Percentiles rank a stretch among this genome's conserved stretches.
Conservation (phyloP, 257 asterid genomes). For the Knoxia roxburghii region DNA sequence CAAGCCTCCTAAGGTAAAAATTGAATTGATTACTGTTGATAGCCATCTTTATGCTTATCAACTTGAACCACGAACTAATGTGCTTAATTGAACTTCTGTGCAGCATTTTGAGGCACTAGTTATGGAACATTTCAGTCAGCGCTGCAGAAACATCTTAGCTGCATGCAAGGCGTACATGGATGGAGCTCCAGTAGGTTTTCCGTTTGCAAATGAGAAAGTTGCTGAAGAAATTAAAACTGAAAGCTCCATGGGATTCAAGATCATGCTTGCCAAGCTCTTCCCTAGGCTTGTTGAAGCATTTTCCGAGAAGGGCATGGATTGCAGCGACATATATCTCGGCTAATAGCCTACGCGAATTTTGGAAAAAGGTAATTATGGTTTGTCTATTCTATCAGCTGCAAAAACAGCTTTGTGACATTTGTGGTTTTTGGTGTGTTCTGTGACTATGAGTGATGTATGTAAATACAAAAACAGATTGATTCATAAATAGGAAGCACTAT, state of each 20-base stretch:
- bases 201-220: constrained; percentile 25
- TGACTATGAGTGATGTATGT: neutral
- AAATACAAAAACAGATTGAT: neutral
- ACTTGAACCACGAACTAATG: neutral
- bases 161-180: constrained; percentile 74
- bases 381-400: constrained; percentile 19
- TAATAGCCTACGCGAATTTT: constrained; percentile 12
- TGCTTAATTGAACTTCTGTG: constrained; percentile 13
- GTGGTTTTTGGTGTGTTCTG: constrained; percentile 4
- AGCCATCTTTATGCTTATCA: neutral
- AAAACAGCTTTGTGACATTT: neutral
- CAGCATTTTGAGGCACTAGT: constrained; percentile 91
- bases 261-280: constrained; percentile 70
- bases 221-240: constrained; percentile 39
- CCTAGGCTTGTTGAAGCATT: constrained; percentile 75
- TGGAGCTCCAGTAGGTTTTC: constrained; percentile 69
- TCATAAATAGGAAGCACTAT: neutral
- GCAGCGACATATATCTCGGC: constrained; percentile 33
- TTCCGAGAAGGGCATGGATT: constrained; percentile 51
- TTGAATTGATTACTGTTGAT: neutral
- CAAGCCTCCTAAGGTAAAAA: constrained; percentile 76
- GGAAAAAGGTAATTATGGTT: neutral
- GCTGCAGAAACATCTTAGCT: constrained; percentile 44
- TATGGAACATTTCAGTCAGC: constrained; percentile 59
- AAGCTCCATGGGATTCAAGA: constrained; percentile 85